These are phyloP conservation scores for Phlebopus sp. DNA, from an alignment of 1,284 basidiomycete genomes.

Conservation along the genomic window DNA sequence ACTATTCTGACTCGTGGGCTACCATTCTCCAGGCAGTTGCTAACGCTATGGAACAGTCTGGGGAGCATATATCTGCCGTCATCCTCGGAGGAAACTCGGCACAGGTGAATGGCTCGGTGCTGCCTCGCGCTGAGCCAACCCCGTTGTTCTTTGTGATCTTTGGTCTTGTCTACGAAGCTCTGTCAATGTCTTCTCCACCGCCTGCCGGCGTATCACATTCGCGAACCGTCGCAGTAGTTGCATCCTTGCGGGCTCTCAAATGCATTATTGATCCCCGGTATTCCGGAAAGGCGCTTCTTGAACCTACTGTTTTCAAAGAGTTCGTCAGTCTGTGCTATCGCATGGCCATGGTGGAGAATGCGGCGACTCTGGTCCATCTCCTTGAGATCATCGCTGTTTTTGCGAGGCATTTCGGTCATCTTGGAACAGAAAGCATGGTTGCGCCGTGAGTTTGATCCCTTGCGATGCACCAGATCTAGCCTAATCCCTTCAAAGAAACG, in stretches of 20 bases:
- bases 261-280: slow-evolving; percentile 78
- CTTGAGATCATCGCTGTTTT: slow-evolving; percentile 71
- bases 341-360: slow-evolving; percentile 84
- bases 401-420: slow-evolving; percentile 48
- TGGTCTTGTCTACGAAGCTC: slow-evolving; percentile 89
- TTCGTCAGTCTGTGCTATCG: slow-evolving; percentile 87
- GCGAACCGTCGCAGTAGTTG: slow-evolving; percentile 54
- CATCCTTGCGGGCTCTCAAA: slow-evolving; percentile 78
- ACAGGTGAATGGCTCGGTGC: slow-evolving; percentile 20
- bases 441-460: slow-evolving; percentile 17
- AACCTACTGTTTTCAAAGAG: slow-evolving; percentile 85
- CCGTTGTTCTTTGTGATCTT: slow-evolving; percentile 88
- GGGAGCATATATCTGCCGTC: slow-evolving; percentile 70
- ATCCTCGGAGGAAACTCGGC: slow-evolving; percentile 67
- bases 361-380: slow-evolving; percentile 71
- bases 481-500: slow-evolving; percentile 26
- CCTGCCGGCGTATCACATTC: slow-evolving; percentile 41
- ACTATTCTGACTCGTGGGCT: slow-evolving; percentile 83
- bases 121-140: slow-evolving; percentile 66
- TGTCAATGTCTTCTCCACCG: slow-evolving; percentile 68
- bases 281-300: slow-evolving; percentile 77
- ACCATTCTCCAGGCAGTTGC: slow-evolving; percentile 87
- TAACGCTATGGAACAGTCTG: slow-evolving; percentile 70
- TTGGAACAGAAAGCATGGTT: slow-evolving; percentile 33
- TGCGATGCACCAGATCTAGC: background rate